phyloP scores from a whole-genome alignment of 2,329 filamentous ascomycete species.

The Cladosporium phlei region DNA sequence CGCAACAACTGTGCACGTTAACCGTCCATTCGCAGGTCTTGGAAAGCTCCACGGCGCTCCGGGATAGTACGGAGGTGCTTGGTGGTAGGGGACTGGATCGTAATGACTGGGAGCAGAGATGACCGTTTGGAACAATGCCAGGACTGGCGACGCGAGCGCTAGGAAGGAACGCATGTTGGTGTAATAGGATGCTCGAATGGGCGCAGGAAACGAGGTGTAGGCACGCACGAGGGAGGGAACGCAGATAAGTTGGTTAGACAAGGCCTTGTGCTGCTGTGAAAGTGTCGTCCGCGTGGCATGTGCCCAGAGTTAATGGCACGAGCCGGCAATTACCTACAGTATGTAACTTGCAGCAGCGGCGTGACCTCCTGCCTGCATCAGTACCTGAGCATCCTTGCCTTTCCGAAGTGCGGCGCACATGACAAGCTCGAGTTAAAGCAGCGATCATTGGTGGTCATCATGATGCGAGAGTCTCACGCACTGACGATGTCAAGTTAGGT shows the following conservation, averaged over 20 bases:
- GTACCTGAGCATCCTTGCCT: background rate
- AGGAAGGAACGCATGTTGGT: constrained; percentile 3
- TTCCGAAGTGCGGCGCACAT: background rate
- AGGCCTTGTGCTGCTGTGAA: background rate
- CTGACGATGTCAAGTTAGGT: background rate
- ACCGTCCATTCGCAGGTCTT: background rate
- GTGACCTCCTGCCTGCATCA: constrained; percentile 1
- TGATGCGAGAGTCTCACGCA: constrained; percentile 1
- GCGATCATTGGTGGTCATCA: constrained; percentile 10
- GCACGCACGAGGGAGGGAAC: background rate
- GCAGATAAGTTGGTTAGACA: background rate
- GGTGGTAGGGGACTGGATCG: constrained; percentile 4
- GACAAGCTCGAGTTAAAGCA: background rate
- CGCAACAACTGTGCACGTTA: constrained; percentile 7
- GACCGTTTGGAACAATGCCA: background rate
- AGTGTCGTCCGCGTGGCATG: constrained; percentile 4
- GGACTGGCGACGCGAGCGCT: background rate
- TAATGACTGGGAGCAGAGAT: background rate
- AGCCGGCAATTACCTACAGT: background rate
- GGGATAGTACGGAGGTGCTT: constrained; percentile 11
- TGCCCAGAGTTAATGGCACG: background rate
- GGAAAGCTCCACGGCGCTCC: constrained; percentile 11
- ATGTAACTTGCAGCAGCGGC: constrained; percentile 5
- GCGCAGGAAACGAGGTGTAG: background rate
- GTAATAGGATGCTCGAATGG: background rate